Conservation (phyloP, 306 rosid genomes). For the Fragaria ananassa region DNA sequence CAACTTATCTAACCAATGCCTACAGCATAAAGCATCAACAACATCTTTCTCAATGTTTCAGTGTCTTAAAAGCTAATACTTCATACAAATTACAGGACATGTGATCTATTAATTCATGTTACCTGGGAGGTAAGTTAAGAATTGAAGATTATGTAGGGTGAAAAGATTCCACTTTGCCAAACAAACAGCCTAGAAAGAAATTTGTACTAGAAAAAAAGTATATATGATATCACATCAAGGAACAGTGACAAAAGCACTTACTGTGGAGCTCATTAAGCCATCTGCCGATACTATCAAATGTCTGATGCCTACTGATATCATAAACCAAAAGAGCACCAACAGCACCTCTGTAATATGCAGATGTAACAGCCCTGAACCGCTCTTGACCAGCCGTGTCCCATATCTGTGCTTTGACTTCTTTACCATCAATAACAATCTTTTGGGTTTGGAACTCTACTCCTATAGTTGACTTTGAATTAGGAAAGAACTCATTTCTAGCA, state of each 20-base stretch:
- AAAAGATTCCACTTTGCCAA: neutral
- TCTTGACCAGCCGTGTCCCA: slow-evolving; percentile 97
- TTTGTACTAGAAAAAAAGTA: neutral
- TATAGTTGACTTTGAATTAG: slow-evolving; percentile 86
- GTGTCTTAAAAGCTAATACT: neutral
- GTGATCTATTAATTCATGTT: neutral
- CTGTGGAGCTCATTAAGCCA: slow-evolving; percentile 92
- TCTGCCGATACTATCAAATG: slow-evolving; percentile 79
- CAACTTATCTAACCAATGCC: neutral
- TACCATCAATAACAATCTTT: slow-evolving; percentile 72
- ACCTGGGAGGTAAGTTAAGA: neutral
- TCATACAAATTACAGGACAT: neutral
- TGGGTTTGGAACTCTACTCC: slow-evolving; percentile 95
- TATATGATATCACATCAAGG: neutral
- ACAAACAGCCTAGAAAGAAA: slow-evolving; percentile 17
- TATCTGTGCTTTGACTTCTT: slow-evolving; percentile 87
- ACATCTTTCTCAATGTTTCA: neutral
- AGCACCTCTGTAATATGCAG: slow-evolving; percentile 89
- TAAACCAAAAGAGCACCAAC: slow-evolving; percentile 89
- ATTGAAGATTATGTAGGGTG: neutral
- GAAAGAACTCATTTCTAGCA: slow-evolving; percentile 90
- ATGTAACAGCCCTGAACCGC: slow-evolving; percentile 89
- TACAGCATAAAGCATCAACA: neutral
- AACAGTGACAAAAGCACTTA: slow-evolving; percentile 34
- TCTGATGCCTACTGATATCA: slow-evolving; percentile 79